phyloP scores from a whole-genome alignment of 2,329 filamentous ascomycete species.

The Periconia sp. region DNA sequence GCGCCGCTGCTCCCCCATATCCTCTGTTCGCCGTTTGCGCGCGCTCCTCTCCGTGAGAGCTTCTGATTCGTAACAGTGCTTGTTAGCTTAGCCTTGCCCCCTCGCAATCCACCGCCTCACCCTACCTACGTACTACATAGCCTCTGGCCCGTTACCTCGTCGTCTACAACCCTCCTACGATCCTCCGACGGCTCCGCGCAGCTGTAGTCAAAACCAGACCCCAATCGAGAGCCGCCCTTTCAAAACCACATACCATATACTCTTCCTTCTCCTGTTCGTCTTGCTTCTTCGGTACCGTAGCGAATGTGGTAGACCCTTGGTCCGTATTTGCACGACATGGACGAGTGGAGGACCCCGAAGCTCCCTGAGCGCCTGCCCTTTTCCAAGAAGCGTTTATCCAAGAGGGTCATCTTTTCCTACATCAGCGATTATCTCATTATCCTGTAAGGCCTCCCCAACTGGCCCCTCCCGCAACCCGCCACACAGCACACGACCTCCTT shows the following conservation, averaged over 20 bases:
- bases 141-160: slow-evolving; percentile 5
- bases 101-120: slow-evolving; percentile 11
- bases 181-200: not conserved
- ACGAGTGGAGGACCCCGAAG: slow-evolving; percentile 37
- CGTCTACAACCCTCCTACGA: slow-evolving; percentile 7
- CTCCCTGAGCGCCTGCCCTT: slow-evolving; percentile 54
- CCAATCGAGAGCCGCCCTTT: not conserved
- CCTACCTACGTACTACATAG: slow-evolving; percentile 10
- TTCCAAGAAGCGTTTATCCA: slow-evolving; percentile 54
- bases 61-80: slow-evolving; percentile 19
- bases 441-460: slow-evolving; percentile 45
- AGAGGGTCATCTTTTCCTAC: slow-evolving; percentile 57
- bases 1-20: not conserved
- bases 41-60: slow-evolving; percentile 32
- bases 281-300: not conserved
- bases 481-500: slow-evolving; percentile 38
- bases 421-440: slow-evolving; percentile 62
- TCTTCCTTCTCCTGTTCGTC: not conserved
- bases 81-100: slow-evolving; percentile 9
- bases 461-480: slow-evolving; percentile 1
- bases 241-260: not conserved
- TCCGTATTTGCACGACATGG: slow-evolving; percentile 20
- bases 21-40: slow-evolving; percentile 12
- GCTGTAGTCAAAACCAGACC: not conserved
- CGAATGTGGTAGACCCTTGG: slow-evolving; percentile 20